Conservation (phyloP, 352 stramenopile species). For the Globisporangium nodosum region DNA sequence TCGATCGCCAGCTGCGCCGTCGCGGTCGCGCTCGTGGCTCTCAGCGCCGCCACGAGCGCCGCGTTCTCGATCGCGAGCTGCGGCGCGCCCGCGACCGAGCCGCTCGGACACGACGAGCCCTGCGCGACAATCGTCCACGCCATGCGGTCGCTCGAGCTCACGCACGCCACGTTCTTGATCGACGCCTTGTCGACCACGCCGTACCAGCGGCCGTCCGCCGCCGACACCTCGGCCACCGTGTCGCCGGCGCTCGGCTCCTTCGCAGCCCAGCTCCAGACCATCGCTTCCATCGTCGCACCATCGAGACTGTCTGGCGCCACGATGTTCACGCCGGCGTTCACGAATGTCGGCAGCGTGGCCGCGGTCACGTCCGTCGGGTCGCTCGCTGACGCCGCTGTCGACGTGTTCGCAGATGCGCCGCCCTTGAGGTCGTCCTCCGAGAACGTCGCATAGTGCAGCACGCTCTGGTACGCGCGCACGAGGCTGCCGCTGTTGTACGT, state of each 20-base stretch:
- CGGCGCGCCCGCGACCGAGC: constrained; percentile 27
- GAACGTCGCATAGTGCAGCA: constrained; percentile 47
- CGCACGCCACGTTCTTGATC: constrained; percentile 52
- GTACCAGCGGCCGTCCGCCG: constrained; percentile 50
- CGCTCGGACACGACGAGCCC: constrained; percentile 34
- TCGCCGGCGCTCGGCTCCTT: constrained; percentile 39
- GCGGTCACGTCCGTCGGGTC: constrained; percentile 27
- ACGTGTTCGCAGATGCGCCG: constrained; percentile 7
- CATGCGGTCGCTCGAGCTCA: constrained; percentile 37
- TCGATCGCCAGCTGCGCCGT: constrained; percentile 48
- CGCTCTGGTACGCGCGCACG: constrained; percentile 42
- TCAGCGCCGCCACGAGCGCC: constrained; percentile 29
- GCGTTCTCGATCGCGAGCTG: constrained; percentile 45
- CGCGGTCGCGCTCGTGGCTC: constrained; percentile 18
- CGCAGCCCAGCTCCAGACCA: constrained; percentile 61
- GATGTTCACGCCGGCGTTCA: constrained; percentile 56
- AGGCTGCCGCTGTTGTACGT: constrained; percentile 39
- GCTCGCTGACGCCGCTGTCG: constrained; percentile 10
- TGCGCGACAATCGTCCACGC: constrained; percentile 43
- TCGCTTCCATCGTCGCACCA: constrained; percentile 32
- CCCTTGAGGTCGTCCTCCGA: constrained; percentile 27
- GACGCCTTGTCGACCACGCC: constrained; percentile 28
- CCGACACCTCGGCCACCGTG: constrained; percentile 35
- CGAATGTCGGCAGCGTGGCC: constrained; percentile 34
- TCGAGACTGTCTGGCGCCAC: constrained; percentile 54